Percentiles rank a stretch among this genome's conserved stretches.
Conservation (phyloP, 202 grass and related monocot genomes). For the Setaria italica region DNA sequence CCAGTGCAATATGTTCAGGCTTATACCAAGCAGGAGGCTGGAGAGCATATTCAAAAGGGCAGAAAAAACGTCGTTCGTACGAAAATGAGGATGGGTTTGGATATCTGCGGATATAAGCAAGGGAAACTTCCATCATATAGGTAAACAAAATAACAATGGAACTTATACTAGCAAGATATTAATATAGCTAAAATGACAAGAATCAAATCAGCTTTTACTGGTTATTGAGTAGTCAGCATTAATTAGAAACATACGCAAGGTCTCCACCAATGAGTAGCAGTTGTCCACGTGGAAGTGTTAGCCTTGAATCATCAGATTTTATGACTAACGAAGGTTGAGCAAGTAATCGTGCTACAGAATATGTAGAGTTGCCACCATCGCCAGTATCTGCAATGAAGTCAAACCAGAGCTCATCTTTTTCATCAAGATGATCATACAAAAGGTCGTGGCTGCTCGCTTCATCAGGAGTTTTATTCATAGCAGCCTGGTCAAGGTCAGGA, state of each 20-base stretch:
- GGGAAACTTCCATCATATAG: constrained; percentile 25
- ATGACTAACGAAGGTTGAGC: constrained; percentile 80
- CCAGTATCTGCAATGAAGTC: constrained; percentile 99
- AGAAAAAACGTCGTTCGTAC: constrained; percentile 92
- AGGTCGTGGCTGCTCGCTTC: constrained; percentile 72
- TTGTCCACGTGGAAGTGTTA: constrained; percentile 74
- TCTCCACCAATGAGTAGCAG: constrained; percentile 95
- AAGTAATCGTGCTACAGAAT: constrained; percentile 88
- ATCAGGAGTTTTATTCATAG: constrained; percentile 87
- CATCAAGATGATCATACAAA: constrained; percentile 77
- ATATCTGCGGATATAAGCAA: constrained; percentile 59
- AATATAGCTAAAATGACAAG: constrained; percentile 28
- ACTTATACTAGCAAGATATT: background rate
- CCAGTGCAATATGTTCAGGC: constrained; percentile 80
- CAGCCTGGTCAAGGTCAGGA: constrained; percentile 67
- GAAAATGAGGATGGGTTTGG: constrained; percentile 97
- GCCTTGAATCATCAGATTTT: constrained; percentile 54
- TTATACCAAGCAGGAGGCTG: constrained; percentile 91
- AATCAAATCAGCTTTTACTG: constrained; percentile 25
- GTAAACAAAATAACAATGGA: constrained; percentile 31
- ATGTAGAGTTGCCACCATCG: constrained; percentile 94
- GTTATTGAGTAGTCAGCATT: constrained; percentile 18
- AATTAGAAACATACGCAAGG: constrained; percentile 78
- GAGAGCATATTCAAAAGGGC: constrained; percentile 88
- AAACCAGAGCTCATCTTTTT: constrained; percentile 94